Base-by-base conservation (phyloP, 305 asterid species). In the Striga hermonthica region DNA sequence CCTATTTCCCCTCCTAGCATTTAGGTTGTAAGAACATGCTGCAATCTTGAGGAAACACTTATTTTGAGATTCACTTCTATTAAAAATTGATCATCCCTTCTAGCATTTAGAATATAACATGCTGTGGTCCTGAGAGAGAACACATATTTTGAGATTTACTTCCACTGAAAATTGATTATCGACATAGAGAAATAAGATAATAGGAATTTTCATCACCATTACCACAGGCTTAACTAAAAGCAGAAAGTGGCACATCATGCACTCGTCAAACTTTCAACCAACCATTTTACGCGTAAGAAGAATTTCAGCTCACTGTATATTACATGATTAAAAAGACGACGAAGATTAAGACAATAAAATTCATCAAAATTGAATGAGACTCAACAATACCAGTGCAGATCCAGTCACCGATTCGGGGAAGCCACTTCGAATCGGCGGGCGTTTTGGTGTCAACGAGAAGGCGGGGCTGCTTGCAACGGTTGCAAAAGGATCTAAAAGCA, bases 331-430 rank as follows among this genome's bases (percentile, higher is more conserved):
- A 6, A 11, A 10, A 4, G 1, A n/a, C 36, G n/a, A 34, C 8
- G 36, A 57, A 57, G 12, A 9, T 28, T 11, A 36, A 12, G 36
- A 43, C 22, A 62, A 12, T 43, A 36, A 68, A 22, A 22, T 22
- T 22, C 31, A 8, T 11, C n/a, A 54, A 54, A 9, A 77, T 14
- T 56, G 60, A 39, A 22, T 34, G 39, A 62, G 41, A 28, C 10
- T 36, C 10, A 10, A 54, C 61, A 22, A 56, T 84, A 90, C 95
- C 95, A 15, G 90, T 70, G 80, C 97, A 87, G 83, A 90, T 87
- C 95, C 97, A 90, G 75, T 90, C 97, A 64, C 97, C 97, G 62
- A 90, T 82, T 39, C 97, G 91, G 35, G 97, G 97, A 66, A 85
- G 87, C 95, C 97, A 87, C 72, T 87, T 90, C 68, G 95, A 87